Conservation (phyloP, 192 early-diverging fungal genomes). For the Funneliformis mosseae region DNA sequence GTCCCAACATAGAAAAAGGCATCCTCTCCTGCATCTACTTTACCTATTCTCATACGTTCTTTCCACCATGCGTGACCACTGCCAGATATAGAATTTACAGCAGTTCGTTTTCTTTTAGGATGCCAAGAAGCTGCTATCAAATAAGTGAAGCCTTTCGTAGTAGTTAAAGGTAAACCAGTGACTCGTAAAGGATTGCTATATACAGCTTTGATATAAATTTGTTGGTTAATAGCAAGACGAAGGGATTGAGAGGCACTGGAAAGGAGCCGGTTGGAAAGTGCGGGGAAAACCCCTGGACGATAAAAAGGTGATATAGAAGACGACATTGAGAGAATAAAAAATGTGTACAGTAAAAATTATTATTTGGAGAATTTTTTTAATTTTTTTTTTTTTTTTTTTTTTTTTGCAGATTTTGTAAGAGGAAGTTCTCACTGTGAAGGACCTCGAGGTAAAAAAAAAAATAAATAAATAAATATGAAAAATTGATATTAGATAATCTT, state of each 20-base stretch:
- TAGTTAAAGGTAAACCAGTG: slow-evolving; percentile 8
- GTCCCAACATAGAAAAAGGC: slow-evolving; percentile 62
- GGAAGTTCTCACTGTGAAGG: not conserved
- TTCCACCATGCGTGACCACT: slow-evolving; percentile 41
- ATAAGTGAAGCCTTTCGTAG: slow-evolving; percentile 31
- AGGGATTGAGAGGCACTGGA: slow-evolving; percentile 28
- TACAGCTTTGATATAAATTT: slow-evolving; percentile 17
- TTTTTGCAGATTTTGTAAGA: not conserved
- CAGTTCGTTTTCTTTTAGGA: slow-evolving; percentile 26
- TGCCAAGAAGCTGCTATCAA: slow-evolving; percentile 29
- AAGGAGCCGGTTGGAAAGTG: slow-evolving; percentile 21
- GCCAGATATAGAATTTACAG: slow-evolving; percentile 7
- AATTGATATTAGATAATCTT: not conserved
- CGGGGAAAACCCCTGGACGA: slow-evolving; percentile 30
- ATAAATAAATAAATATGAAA: not conserved
- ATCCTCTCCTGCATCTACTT: slow-evolving; percentile 65
- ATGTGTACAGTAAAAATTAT: not conserved
- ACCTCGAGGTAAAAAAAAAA: not conserved
- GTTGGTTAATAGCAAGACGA: slow-evolving; percentile 21
- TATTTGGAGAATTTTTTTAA: too few relatives aligned
- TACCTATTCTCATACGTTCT: slow-evolving; percentile 49
- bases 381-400: too few relatives aligned
- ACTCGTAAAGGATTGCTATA: slow-evolving; percentile 18
- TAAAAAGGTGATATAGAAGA: slow-evolving; percentile 32
- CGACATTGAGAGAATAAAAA: not conserved